phyloP scores from a whole-genome alignment of 2,329 filamentous ascomycete genomes.

The Rutstroemia sp. region DNA sequence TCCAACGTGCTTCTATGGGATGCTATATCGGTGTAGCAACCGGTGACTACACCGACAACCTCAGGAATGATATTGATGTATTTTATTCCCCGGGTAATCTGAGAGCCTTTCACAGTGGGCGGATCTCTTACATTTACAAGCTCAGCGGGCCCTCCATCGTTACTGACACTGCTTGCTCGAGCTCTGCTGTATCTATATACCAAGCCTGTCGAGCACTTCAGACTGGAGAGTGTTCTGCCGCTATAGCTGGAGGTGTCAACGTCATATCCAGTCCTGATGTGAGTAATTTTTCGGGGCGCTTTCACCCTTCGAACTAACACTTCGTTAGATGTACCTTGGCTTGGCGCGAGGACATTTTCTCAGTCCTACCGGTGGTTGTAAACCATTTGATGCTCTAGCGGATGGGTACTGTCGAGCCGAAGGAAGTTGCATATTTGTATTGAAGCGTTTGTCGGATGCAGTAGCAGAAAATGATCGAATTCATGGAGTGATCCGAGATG shows the following conservation, averaged over 20 bases:
- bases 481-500: slow-evolving; percentile 45
- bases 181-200: slow-evolving; percentile 32
- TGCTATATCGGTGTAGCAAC: slow-evolving; percentile 2
- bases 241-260: slow-evolving; percentile 23
- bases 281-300: no score
- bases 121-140: slow-evolving; percentile 30
- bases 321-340: neutral
- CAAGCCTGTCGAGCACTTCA: slow-evolving; percentile 29
- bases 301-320: no score
- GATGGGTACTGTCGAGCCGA: slow-evolving; percentile 51
- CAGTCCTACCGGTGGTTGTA: slow-evolving; percentile 3
- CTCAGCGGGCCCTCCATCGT: slow-evolving; percentile 30
- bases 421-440: slow-evolving; percentile 38
- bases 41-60: slow-evolving; percentile 1
- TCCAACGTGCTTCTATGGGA: neutral
- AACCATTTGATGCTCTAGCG: slow-evolving; percentile 38
- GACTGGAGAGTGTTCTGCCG: slow-evolving; percentile 16
- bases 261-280: slow-evolving; percentile 16
- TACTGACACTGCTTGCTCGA: slow-evolving; percentile 31
- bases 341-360: slow-evolving; percentile 3
- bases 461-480: slow-evolving; percentile 42
- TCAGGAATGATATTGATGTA: neutral
- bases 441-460: slow-evolving; percentile 32
- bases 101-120: slow-evolving; percentile 15
- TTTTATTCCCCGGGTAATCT: slow-evolving; percentile 4